Percentiles rank a stretch among this genome's conserved stretches.
Evolutionary conservation across 148 eudicot species (phyloP).

Genomic region (Pouteria glomerata): DNA sequence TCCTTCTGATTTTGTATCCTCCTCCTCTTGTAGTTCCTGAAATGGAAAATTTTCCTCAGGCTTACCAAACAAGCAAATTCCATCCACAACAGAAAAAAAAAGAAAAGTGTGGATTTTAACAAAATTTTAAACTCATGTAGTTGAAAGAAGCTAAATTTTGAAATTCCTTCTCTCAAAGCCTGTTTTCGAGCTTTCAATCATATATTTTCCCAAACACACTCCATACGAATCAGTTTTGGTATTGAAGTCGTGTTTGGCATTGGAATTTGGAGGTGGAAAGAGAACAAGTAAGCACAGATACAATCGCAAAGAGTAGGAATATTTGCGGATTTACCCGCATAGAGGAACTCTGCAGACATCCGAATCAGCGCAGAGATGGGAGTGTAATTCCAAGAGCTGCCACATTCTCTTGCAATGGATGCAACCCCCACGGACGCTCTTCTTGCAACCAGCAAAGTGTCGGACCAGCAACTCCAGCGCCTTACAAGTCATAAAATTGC

Average conservation of each 20-base stretch:
- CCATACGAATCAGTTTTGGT: too few species aligned
- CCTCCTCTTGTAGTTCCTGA: conserved; percentile 57
- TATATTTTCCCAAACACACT: too few species aligned
- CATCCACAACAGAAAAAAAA: not conserved
- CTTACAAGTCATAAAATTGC: conserved; percentile 61
- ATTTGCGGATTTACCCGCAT: conserved; percentile 55
- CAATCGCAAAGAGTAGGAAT: too few species aligned
- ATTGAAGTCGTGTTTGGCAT: too few species aligned
- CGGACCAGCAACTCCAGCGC: conserved; percentile 63
- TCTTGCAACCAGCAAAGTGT: conserved; percentile 81
- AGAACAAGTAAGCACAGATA: too few species aligned
- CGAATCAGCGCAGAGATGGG: conserved; percentile 70
- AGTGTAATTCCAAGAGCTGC: conserved; percentile 83
- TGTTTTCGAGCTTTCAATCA: too few species aligned
- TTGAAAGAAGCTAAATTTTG: too few species aligned
- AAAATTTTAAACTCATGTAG: too few species aligned
- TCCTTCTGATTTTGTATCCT: conserved; percentile 68
- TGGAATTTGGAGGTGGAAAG: too few species aligned
- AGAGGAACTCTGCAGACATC: conserved; percentile 75
- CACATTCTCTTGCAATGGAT: conserved; percentile 88
- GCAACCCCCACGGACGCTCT: conserved; percentile 79
- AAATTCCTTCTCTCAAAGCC: too few species aligned
- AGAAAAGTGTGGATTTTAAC: too few species aligned
- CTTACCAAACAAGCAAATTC: not conserved
- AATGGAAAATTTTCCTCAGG: not conserved